Conservation (phyloP, 495 filamentous ascomycete genomes). For the Letharia columbiana region DNA sequence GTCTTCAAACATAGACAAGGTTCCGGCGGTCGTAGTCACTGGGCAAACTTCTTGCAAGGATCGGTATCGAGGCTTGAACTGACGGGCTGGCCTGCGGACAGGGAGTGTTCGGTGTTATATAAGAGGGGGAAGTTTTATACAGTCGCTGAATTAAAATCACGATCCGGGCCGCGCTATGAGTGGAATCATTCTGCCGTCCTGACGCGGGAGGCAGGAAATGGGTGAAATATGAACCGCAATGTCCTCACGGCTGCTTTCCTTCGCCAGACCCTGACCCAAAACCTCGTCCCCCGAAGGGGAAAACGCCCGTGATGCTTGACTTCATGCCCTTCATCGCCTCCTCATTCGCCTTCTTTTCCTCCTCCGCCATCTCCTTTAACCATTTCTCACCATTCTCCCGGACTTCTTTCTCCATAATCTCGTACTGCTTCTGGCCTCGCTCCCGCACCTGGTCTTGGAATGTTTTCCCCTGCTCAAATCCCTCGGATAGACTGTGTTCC, state of each 20-base stretch:
- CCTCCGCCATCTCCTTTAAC: slow-evolving; percentile 80
- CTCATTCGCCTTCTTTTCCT: slow-evolving; percentile 75
- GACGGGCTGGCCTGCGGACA: no score
- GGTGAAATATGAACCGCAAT: not conserved
- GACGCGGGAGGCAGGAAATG: slow-evolving; percentile 4
- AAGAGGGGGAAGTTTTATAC: not conserved
- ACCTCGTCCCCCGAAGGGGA: slow-evolving; percentile 36
- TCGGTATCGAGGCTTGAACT: no score
- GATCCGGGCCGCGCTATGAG: slow-evolving; percentile 17
- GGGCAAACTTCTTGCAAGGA: no score
- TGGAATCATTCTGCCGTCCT: slow-evolving; percentile 15
- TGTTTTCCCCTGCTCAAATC: slow-evolving; percentile 85
- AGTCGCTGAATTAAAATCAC: not conserved
- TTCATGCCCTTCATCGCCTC: slow-evolving; percentile 87
- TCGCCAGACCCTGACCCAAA: slow-evolving; percentile 25
- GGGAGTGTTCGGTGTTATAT: not conserved
- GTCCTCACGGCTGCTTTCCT: slow-evolving; percentile 24
- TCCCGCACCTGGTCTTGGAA: slow-evolving; percentile 86
- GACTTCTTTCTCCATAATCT: slow-evolving; percentile 80
- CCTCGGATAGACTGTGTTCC: slow-evolving; percentile 61
- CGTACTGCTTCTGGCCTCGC: slow-evolving; percentile 80
- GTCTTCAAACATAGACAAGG: no score
- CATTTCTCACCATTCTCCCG: slow-evolving; percentile 86
- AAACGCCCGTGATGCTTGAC: slow-evolving; percentile 48
- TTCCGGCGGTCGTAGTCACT: no score